Evolutionary conservation across 129 eudicot genomes (phyloP), one percentile per base, ranked within the genome.

Genomic region (Helianthus annuus): DNA sequence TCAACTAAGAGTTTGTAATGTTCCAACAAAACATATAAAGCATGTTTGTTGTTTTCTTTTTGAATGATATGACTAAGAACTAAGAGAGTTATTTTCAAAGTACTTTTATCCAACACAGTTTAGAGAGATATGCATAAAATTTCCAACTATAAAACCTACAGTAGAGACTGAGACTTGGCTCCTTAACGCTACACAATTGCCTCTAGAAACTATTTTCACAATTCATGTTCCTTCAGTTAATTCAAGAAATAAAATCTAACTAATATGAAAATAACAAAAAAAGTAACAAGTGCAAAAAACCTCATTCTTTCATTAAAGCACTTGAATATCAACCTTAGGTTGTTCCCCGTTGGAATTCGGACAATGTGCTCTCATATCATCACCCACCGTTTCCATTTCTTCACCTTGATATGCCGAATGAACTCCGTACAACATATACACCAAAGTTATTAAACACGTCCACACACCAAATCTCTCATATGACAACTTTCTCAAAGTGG

Each of bases 391-490:
- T 15, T 64, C 79, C 77, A 72, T 75, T 74, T 82, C 89, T 61
- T 89, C 96, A 11, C 82, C 88, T 53, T 78, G 76, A 74, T 84
- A 89, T 4, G 92, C 84, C 3, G 96, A 84, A 72, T 89, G 96
- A 70, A 89, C 96, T 65, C 96, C 92, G 80, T 89, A 89, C 34
- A 86, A 32, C 49, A 84, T 77, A 80, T 89, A 89, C 48, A 84
- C 83, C 78, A 86, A 71, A n/a, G 84, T 80, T 84, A 84, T 72
- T 68, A 86, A 66, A 80, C 84, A 80, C 19, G 96, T 67, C 92
- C 92, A 89, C 65, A 89, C 72, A 34, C 96, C 96, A 80, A 89
- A 89, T 60, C 96, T 86, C 78, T 80, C 70, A 32, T 82, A 86
- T 10, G 96, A 80, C 66, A 84, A 39, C 74, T 56, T 75, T 67